Percentiles rank a stretch among this genome's conserved stretches.
phyloP scores from a whole-genome alignment of 2,329 filamentous ascomycete genomes.

The Sporothrix protearum region DNA sequence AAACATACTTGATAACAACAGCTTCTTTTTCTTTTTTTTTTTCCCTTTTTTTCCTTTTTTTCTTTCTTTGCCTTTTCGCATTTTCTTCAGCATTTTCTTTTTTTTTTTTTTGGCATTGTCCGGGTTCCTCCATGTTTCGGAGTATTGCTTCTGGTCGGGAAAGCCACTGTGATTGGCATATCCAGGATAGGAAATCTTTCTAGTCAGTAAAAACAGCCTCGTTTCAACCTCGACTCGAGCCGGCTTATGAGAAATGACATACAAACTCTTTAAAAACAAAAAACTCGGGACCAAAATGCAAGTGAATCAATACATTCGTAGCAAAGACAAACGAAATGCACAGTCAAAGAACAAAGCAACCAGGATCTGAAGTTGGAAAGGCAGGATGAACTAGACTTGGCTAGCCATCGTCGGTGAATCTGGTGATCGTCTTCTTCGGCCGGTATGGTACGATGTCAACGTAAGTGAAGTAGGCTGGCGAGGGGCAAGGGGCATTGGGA shows the following conservation, averaged over 20 bases:
- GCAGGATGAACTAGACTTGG: neutral
- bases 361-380: too few species aligned
- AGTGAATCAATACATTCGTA: neutral
- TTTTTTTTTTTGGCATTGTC: too few species aligned
- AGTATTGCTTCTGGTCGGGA: neutral
- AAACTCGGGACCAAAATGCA: neutral
- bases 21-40: conserved; percentile 25
- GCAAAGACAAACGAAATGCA: neutral
- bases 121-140: neutral
- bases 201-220: neutral
- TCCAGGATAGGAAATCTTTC: conserved; percentile 2
- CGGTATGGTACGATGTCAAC: neutral
- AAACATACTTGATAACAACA: conserved; percentile 14
- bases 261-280: neutral
- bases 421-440: too few species aligned
- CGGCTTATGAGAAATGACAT: conserved; percentile 12
- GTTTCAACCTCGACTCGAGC: neutral
- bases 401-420: neutral
- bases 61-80: neutral
- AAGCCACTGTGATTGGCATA: neutral
- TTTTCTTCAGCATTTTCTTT: neutral
- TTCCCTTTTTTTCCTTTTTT: neutral
- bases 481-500: neutral
- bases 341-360: neutral
- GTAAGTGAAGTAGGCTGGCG: neutral